Percentiles rank a stretch among this genome's conserved stretches.
These are phyloP conservation scores for Xylariomycetidae sp. DNA, from an alignment of 2,329 filamentous ascomycete species.

Conservation along the genomic window DNA sequence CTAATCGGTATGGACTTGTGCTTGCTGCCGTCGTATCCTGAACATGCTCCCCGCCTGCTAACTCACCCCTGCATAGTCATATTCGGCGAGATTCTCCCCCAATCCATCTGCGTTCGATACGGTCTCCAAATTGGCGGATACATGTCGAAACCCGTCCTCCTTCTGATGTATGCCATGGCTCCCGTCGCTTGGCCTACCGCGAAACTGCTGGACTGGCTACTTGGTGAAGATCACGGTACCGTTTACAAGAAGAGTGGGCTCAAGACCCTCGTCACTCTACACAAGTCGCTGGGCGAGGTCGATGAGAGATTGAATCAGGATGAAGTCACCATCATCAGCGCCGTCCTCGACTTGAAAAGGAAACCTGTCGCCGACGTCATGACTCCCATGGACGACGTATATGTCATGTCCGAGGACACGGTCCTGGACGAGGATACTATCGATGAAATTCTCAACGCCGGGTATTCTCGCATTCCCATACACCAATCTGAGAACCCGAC, in stretches of 20 bases:
- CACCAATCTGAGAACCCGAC: slow-evolving; percentile 76
- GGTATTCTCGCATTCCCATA: slow-evolving; percentile 94
- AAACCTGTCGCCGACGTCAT: slow-evolving; percentile 94
- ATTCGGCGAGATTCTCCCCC: slow-evolving; percentile 93
- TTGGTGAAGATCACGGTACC: slow-evolving; percentile 93
- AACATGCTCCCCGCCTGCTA: slow-evolving; percentile 15
- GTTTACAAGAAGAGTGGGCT: slow-evolving; percentile 97
- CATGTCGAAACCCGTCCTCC: slow-evolving; percentile 83
- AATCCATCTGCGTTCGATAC: slow-evolving; percentile 94
- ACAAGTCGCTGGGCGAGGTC: slow-evolving; percentile 83
- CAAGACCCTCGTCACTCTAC: slow-evolving; percentile 92
- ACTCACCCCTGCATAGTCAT: slow-evolving; percentile 61
- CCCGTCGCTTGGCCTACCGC: slow-evolving; percentile 92
- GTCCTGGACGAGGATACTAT: slow-evolving; percentile 90
- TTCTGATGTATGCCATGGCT: slow-evolving; percentile 87
- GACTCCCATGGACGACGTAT: slow-evolving; percentile 98
- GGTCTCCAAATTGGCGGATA: slow-evolving; percentile 91
- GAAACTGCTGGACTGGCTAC: slow-evolving; percentile 86
- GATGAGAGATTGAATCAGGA: slow-evolving; percentile 92
- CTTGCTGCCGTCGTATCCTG: neutral
- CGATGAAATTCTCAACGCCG: slow-evolving; percentile 86
- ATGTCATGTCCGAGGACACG: slow-evolving; percentile 93
- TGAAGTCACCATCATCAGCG: slow-evolving; percentile 97
- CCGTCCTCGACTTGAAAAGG: slow-evolving; percentile 91
- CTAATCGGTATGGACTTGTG: slow-evolving; percentile 68